These are phyloP conservation scores for Phytophthora ohioensis DNA, from an alignment of 352 stramenopile genomes.

Conservation along the genomic window DNA sequence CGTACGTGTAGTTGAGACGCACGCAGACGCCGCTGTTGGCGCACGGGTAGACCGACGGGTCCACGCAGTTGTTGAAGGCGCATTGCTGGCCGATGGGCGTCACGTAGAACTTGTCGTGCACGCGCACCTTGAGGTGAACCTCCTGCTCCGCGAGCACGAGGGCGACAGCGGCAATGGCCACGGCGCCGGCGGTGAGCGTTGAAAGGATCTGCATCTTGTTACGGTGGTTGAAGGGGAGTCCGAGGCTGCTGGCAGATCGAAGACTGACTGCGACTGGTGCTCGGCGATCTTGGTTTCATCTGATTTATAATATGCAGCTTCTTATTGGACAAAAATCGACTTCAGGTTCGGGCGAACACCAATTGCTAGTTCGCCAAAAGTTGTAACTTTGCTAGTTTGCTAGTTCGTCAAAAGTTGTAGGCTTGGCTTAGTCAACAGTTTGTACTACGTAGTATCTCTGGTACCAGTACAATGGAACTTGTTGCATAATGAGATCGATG, in stretches of 20 bases:
- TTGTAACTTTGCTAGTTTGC: too few relatives aligned
- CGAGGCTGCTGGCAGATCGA: neutral
- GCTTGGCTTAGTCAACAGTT: too few relatives aligned
- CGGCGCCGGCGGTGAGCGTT: slow-evolving; percentile 16
- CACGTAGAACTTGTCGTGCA: slow-evolving; percentile 65
- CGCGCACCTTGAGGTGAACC: slow-evolving; percentile 47
- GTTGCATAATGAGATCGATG: too few relatives aligned
- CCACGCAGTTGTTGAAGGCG: slow-evolving; percentile 64
- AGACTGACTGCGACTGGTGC: neutral
- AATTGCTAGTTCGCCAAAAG: neutral
- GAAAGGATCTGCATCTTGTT: slow-evolving; percentile 41
- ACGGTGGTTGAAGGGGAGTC: neutral
- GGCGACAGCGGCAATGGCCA: slow-evolving; percentile 20
- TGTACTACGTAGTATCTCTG: too few relatives aligned
- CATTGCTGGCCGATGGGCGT: slow-evolving; percentile 64
- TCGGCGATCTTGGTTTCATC: slow-evolving; percentile 3
- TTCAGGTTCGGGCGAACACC: neutral
- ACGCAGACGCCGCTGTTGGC: slow-evolving; percentile 56
- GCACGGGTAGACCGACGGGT: slow-evolving; percentile 68
- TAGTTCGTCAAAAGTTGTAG: too few relatives aligned
- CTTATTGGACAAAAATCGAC: neutral
- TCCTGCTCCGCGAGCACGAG: slow-evolving; percentile 41
- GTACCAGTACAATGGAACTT: too few relatives aligned
- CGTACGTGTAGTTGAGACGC: slow-evolving; percentile 65
- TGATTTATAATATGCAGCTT: slow-evolving; percentile 7